Conservation (phyloP, 139 green algal genomes). For the Haematococcus sp. region DNA sequence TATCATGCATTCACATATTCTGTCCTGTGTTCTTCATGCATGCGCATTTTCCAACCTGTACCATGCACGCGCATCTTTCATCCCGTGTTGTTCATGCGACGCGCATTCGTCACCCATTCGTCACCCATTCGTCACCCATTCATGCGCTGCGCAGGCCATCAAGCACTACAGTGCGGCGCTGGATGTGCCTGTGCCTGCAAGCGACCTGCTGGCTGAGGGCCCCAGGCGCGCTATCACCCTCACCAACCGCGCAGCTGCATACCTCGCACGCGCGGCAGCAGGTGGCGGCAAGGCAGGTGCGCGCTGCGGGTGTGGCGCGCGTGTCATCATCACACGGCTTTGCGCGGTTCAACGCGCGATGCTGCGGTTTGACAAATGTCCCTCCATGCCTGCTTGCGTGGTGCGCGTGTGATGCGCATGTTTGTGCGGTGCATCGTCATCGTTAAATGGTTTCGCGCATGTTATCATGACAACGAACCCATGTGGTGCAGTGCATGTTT, state of each 20-base stretch:
- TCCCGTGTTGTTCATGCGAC: too few species aligned
- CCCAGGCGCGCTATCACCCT: conserved; percentile 19
- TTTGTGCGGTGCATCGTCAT: background rate
- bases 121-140: too few species aligned
- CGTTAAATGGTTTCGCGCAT: too few species aligned
- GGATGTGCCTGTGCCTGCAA: conserved; percentile 26
- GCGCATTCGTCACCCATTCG: too few species aligned
- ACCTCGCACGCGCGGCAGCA: conserved; percentile 19
- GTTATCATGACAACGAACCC: background rate
- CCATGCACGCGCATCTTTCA: too few species aligned
- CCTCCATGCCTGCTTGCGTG: background rate
- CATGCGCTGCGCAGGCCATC: conserved; percentile 14
- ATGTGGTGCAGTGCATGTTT: background rate
- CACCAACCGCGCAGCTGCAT: conserved; percentile 31
- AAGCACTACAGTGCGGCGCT: conserved; percentile 22
- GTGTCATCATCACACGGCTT: background rate
- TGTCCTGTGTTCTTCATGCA: too few species aligned
- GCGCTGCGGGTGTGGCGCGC: background rate
- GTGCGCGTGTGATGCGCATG: background rate
- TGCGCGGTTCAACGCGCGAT: too few species aligned
- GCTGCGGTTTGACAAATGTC: background rate
- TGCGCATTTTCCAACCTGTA: too few species aligned
- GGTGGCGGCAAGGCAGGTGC: background rate
- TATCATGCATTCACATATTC: too few species aligned
- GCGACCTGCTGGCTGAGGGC: conserved; percentile 21